Evolutionary conservation across 257 asterid species (phyloP), one percentile per base, ranked within the genome.

Genomic region (Coffea eugenioides): DNA sequence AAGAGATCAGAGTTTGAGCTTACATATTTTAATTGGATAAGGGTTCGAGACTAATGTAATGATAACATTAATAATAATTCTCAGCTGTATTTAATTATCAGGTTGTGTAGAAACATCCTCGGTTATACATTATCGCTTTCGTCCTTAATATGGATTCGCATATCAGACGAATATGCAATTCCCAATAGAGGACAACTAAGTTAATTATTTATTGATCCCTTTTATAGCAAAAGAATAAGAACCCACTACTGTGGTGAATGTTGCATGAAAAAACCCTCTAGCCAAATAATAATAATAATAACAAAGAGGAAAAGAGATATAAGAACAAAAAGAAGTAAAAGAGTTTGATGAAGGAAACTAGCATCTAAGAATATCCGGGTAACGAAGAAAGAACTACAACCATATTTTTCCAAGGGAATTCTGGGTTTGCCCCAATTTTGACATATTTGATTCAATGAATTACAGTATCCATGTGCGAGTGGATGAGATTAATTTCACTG

Each of bases 21-120:
- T 15, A n/a, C 56, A 59, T 39, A 41, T 59, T 59, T 52, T 75
- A 48, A 59, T 59, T 14, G 39, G 71, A 59, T 76, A 59, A 59
- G 57, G 16, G 0, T 21, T 74, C 62, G 43, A 62, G 27, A 13
- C 39, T 13, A 2, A 18, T 8, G 21, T 31, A 76, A 61, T 45
- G 72, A 76, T 76, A 76, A 62, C 46, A 43, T 62, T 62, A 62
- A 49, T 62, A 62, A 49, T 12, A 61, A 76, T n/a, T 62, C 69
- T 75, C 41, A 59, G 3, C 11, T 41, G 13, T 6, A 59, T 3
- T 39, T 59, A 39, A 54, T 59, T 54, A 75, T 21, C 39, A 49
- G 41, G 4, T 75, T 61, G 25, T 41, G 70, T 75, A 34, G 79
- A 39, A 75, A 21, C 57, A 59, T 39, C 79, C 45, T 23, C 59